Percentiles rank a stretch among this genome's conserved stretches.
Evolutionary conservation across 2,329 filamentous ascomycete species (phyloP).

Genomic region (Diaporthe citrichinensis): DNA sequence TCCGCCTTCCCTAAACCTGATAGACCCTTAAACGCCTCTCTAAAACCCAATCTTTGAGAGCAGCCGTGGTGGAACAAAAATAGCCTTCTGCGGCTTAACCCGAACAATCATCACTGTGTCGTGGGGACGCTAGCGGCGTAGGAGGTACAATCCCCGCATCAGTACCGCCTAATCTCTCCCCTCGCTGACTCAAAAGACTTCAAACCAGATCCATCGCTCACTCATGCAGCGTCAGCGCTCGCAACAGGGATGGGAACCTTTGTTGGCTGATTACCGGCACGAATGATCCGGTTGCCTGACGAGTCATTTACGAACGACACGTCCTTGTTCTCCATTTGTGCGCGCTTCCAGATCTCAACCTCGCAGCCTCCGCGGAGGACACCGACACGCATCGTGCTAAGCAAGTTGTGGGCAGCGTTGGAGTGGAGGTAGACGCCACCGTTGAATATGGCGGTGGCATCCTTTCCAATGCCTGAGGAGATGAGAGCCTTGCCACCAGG

Average conservation of each 20-base stretch:
- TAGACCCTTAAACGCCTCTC: conserved; percentile 28
- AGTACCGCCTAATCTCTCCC: not conserved
- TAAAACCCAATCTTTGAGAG: conserved; percentile 14
- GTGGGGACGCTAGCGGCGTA: not conserved
- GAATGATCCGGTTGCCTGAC: conserved; percentile 84
- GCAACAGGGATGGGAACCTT: conserved; percentile 84
- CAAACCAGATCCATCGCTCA: not conserved
- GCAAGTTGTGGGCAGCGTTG: conserved; percentile 89
- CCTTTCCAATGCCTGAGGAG: conserved; percentile 85
- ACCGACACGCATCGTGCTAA: conserved; percentile 90
- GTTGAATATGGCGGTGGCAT: conserved; percentile 92
- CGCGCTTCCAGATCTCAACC: conserved; percentile 93
- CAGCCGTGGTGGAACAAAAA: not conserved
- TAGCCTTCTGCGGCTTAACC: not conserved
- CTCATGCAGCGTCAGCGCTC: conserved; percentile 85
- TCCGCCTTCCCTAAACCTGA: conserved; percentile 17
- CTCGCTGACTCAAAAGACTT: conserved; percentile 8
- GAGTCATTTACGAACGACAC: conserved; percentile 85
- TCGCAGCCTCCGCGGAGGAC: conserved; percentile 89
- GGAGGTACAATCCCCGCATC: conserved; percentile 15
- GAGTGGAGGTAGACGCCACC: conserved; percentile 91
- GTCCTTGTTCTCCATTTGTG: conserved; percentile 87
- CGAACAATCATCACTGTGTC: conserved; percentile 1
- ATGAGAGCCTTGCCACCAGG: conserved; percentile 93
- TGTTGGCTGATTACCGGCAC: conserved; percentile 88